Evolutionary conservation across 1,284 basidiomycete species (phyloP), one percentile per base, ranked within the genome.

Genomic region (Ustanciosporium gigantosporum): DNA sequence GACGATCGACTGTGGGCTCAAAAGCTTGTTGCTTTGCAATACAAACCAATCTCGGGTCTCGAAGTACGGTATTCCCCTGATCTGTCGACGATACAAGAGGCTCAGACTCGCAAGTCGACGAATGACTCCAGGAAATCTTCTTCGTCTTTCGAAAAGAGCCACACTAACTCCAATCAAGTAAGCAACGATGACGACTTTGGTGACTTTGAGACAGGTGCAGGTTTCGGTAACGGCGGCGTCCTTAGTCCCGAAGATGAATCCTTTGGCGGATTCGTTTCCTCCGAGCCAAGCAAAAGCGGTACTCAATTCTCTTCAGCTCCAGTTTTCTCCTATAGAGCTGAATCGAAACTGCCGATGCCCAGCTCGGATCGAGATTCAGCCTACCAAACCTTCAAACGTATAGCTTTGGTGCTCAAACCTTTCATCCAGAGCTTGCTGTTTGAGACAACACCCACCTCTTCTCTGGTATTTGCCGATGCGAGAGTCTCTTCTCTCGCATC

Each of bases 161-260:
- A 1, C 19, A 14, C 20, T 17, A 16, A 38, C 37, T 27, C 40
- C 39, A 41, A 39, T 24, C 16, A 15, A 46, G 29, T 16, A 8
- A n/a, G n/a, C n/a, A 37, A 80, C 34, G 85, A 90, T 48, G 90
- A 94, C 62, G 92, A 93, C 29, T 97, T 96, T 81, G 92, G 72
- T n/a, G 64, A 67, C 42, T 65, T 69, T 45, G 41, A 49, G 43
- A 31, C 42, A 0, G 60, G 46, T 0, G 14, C 31, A 11, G 32
- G 17, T 20, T 2, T 23, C 4, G 31, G 29, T n/a, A 15, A n/a
- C 23, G 27, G n/a, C n/a, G n/a, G n/a, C n/a, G 21, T 15, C 6
- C 51, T 11, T 22, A 50, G 42, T 31, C 45, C 51, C 1, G 58
- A 55, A 7, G 64, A 65, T 27, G 66, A 68, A 14, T 42, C 31